These are phyloP conservation scores for Podospora fimiseda DNA, from an alignment of 495 filamentous ascomycete genomes.

Conservation along the genomic window DNA sequence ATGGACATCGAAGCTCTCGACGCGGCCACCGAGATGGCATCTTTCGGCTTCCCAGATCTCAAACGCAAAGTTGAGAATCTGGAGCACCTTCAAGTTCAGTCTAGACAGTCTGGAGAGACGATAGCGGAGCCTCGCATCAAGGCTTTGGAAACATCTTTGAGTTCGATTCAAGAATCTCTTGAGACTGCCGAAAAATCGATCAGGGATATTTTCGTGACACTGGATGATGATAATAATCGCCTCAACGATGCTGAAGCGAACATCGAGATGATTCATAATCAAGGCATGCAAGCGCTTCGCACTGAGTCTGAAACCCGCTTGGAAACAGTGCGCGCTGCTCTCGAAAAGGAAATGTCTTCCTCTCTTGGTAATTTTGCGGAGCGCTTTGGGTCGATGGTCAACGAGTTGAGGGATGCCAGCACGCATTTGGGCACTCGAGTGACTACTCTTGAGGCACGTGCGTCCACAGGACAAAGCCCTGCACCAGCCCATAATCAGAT, in stretches of 20 bases:
- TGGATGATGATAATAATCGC: not conserved
- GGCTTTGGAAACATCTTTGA: not conserved
- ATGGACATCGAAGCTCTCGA: constrained; percentile 7
- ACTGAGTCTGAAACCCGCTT: no score
- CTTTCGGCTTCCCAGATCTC: constrained; percentile 7
- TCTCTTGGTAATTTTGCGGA: not conserved
- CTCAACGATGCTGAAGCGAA: not conserved
- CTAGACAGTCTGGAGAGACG: no score
- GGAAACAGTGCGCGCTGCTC: no score
- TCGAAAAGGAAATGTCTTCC: no score
- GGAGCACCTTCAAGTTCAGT: not conserved
- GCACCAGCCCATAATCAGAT: not conserved
- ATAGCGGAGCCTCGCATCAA: not conserved
- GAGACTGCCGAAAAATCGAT: not conserved
- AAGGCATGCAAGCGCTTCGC: not conserved
- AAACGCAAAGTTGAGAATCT: constrained; percentile 2
- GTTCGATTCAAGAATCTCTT: not conserved
- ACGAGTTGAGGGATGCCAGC: not conserved
- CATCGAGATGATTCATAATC: not conserved
- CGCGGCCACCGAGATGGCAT: constrained; percentile 1
- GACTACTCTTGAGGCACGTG: not conserved
- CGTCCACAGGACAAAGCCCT: not conserved
- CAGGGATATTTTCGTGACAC: not conserved
- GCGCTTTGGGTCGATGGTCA: not conserved
- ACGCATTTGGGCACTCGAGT: not conserved